Evolutionary conservation across 257 asterid genomes (phyloP), one percentile per base, ranked within the genome.

Genomic region (Anisodus acutangulus): DNA sequence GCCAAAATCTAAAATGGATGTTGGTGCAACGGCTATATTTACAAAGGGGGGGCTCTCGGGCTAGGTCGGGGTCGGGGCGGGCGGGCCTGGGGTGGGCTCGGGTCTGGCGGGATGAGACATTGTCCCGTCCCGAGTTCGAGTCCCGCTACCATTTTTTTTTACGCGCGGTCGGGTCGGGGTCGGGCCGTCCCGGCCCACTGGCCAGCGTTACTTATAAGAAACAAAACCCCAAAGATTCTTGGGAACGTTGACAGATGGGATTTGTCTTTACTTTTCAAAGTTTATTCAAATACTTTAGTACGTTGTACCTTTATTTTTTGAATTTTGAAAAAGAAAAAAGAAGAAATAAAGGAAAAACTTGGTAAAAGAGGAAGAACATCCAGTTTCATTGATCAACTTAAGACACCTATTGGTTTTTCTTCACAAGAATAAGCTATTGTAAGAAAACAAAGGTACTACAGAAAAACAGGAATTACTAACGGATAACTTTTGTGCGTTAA

Each of bases 231-330:
- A 26, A 76, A 51, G 81, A 51, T 76, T 76, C 81, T 76, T 22
- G 63, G 81, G 47, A 76, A 26, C 47, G 26, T 51, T 76, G 47
- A 51, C 63, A 76, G 47, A 76, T 49, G 81, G 81, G 81, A 76
- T 76, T 71, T 13, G 6, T 15, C 63, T 26, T 51, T 22, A 51
- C 47, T 51, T 76, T 15, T 76, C 35, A 1, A 76, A 76, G 57
- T 26, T 59, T 22, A 51, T 26, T 49, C 63, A 76, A 53, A 51
- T 76, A 76, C 81, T 51, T 51, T 51, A 19, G 9, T 51, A 76
- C 81, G 63, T 76, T 76, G 15, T 76, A 76, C 8, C 47, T 51
- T 51, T 76, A 22, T 47, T 59, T 19, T 76, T 22, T 51, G 22
- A 4, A 13, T 22, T 6, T 6, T 49, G 49, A 43, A 76, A 51